phyloP scores from a whole-genome alignment of 495 filamentous ascomycete species.

The Thermochaetoides thermophila region DNA sequence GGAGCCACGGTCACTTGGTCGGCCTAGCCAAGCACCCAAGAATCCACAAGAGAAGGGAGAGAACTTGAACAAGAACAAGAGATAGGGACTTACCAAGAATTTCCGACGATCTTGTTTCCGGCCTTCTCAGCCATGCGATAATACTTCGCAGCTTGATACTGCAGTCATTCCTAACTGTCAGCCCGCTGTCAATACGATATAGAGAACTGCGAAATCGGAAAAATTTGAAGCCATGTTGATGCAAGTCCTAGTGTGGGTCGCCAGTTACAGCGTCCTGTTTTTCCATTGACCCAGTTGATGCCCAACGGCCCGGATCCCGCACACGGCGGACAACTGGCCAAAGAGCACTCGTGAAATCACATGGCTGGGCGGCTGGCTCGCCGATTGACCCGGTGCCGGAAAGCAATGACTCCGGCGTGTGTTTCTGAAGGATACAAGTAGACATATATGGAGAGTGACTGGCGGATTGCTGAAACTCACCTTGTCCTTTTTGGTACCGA shows the following conservation, averaged over 20 bases:
- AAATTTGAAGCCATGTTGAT: too few species aligned
- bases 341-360: too few species aligned
- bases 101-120: constrained; percentile 81
- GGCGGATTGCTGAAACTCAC: constrained; percentile 46
- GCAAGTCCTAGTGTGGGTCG: too few species aligned
- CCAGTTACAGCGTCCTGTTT: too few species aligned
- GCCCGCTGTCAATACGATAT: constrained; percentile 25
- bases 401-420: too few species aligned
- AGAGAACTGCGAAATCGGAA: constrained; percentile 6
- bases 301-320: constrained; percentile 5
- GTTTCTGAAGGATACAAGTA: not conserved
- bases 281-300: too few species aligned
- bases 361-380: too few species aligned
- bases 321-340: too few species aligned
- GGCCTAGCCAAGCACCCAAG: not conserved
- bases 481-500: constrained; percentile 94
- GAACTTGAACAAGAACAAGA: constrained; percentile 6
- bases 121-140: constrained; percentile 82
- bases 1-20: too few species aligned
- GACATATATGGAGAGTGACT: not conserved
- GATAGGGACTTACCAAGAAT: constrained; percentile 67
- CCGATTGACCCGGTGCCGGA: too few species aligned
- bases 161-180: constrained; percentile 7
- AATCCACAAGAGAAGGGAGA: constrained; percentile 1
- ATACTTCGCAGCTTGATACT: constrained; percentile 59